Base-by-base conservation (phyloP, 208 protist species). In the Trypanosoma vivax region DNA sequence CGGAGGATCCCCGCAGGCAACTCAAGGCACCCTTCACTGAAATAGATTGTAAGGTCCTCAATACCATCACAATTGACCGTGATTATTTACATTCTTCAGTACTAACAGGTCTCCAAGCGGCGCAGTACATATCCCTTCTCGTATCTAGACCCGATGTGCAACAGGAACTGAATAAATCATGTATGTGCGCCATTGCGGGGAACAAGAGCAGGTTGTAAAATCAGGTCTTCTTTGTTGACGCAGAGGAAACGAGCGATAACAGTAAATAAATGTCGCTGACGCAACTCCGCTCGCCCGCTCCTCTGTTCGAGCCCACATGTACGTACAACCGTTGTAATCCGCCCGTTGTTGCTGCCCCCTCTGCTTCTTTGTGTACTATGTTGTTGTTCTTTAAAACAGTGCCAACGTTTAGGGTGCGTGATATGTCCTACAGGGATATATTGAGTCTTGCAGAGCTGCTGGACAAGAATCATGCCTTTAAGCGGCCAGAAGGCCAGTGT, bases 11-110 rank as follows among this genome's bases (percentile, higher is more conserved):
- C 34, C 39, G 47, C 23, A 55, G 70, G 35, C 59, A 63, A 2
- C 41, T 53, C 28, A 47, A 60, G n/a, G 43, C 82, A 42, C 82
- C 78, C 27, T 65, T 95, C 4, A 70, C 73, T 1, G 37, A 74
- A 27, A 50, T 81, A 37, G 83, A 92, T 48, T 73, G 79, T 57
- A 88, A 86, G 50, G 81, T 79, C 24, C 67, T 94, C 6, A 90
- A 90, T 55, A 69, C 65, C 40, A 86, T 81, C 19, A 53, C 65
- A 35, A 72, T 90, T 38, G 70, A 80, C 7, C 62, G 72, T 50
- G 70, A 53, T 1, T 60, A 66, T 35, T 63, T 94, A 29, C 62
- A 59, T 35, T 73, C 77, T 9, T 72, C 68, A 37, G 70, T 84
- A 25, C 50, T 90, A 41, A 84, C 77, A 1, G 79, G 77, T 18